Conservation (phyloP, 164 flowering plant genomes). For the Macadamia integrifolia region DNA sequence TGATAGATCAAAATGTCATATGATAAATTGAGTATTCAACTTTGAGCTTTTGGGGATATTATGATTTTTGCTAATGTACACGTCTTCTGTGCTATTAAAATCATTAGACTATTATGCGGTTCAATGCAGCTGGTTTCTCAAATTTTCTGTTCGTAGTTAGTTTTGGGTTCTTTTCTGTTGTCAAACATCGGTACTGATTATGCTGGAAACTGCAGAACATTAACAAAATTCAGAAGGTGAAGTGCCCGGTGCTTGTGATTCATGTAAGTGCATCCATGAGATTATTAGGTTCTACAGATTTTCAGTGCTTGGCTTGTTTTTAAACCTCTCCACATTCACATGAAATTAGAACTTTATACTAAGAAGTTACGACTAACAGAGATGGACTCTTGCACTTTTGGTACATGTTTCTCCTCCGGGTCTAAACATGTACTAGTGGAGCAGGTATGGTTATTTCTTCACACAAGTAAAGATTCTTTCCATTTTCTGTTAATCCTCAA, state of each 20-base stretch:
- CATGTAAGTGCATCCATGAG: conserved; percentile 20
- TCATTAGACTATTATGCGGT: neutral
- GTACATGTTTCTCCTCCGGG: no score
- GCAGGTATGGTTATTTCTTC: no score
- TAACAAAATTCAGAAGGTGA: conserved; percentile 68
- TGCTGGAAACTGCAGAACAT: conserved; percentile 62
- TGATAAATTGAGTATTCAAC: neutral
- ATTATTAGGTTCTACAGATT: neutral
- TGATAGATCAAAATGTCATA: no score
- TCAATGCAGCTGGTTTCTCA: neutral
- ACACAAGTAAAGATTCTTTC: no score
- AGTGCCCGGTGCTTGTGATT: conserved; percentile 69
- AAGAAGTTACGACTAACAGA: no score
- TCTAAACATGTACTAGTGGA: no score
- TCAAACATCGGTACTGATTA: neutral
- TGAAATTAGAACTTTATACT: neutral
- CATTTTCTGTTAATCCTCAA: no score
- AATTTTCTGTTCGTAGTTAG: neutral
- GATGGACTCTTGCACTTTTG: no score
- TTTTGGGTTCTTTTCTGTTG: conserved; percentile 6
- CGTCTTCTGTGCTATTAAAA: neutral
- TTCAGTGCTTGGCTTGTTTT: neutral
- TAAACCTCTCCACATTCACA: neutral
- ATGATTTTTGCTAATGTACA: neutral
- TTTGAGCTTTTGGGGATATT: neutral